Conservation (phyloP, 2,329 filamentous ascomycete genomes). For the Graphiopsis chlorocephala region DNA sequence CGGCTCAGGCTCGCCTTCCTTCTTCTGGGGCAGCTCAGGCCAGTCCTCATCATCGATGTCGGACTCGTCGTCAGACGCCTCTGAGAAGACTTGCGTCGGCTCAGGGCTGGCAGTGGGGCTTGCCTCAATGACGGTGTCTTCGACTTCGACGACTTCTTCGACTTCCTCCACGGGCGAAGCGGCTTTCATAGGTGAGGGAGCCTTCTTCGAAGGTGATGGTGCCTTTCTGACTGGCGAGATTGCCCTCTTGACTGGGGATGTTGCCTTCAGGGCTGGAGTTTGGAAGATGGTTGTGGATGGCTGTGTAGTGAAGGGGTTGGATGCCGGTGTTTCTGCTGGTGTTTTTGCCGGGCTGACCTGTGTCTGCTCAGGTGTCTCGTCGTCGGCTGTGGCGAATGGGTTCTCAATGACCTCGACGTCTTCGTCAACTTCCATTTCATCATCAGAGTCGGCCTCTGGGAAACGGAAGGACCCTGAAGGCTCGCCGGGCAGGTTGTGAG, state of each 20-base stretch:
- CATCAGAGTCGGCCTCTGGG: conserved; percentile 32
- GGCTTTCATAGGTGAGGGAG: neutral
- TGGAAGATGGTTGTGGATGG: neutral
- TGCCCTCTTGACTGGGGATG: neutral
- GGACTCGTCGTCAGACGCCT: neutral
- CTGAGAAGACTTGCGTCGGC: conserved; percentile 2
- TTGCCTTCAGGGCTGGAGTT: neutral
- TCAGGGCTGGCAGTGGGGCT: neutral
- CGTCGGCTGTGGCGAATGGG: conserved; percentile 16
- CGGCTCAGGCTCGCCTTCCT: conserved; percentile 1
- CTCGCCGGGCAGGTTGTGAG: conserved; percentile 33
- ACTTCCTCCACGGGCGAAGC: neutral
- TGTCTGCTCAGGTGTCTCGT: neutral
- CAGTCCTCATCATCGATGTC: conserved; percentile 7
- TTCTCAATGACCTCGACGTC: conserved; percentile 17
- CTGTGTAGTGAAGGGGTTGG: neutral
- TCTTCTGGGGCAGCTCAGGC: conserved; percentile 7
- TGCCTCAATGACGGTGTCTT: neutral
- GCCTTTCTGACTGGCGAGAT: neutral
- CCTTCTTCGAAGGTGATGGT: neutral
- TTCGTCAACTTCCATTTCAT: conserved; percentile 35
- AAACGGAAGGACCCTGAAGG: conserved; percentile 30
- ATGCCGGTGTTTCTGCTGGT: neutral
- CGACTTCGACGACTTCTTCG: neutral
- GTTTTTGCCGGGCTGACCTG: conserved; percentile 1